Evolutionary conservation across 2,329 filamentous ascomycete genomes (phyloP).

Genomic region (Colletotrichum sp.): DNA sequence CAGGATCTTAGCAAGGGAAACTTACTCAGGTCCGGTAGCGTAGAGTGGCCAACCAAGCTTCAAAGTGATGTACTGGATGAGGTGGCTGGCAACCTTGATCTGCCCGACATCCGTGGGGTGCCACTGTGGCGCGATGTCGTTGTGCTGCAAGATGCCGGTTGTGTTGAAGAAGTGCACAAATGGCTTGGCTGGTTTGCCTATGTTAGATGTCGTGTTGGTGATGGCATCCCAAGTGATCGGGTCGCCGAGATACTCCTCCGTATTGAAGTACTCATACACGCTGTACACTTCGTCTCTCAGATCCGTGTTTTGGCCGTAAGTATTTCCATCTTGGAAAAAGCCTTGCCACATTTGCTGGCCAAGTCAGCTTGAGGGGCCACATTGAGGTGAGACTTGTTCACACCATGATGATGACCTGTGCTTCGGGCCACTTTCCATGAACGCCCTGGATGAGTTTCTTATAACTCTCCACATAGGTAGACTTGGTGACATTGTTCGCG

Average conservation of each 20-base stretch:
- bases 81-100: slow-evolving; percentile 64
- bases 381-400: slow-evolving; percentile 13
- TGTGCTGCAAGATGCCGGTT: slow-evolving; percentile 65
- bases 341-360: slow-evolving; percentile 56
- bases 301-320: slow-evolving; percentile 49
- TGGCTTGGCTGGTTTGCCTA: slow-evolving; percentile 36
- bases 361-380: background rate
- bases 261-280: slow-evolving; percentile 59
- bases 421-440: slow-evolving; percentile 50
- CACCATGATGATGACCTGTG: slow-evolving; percentile 50
- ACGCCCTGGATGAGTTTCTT: slow-evolving; percentile 51
- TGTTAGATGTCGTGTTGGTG: slow-evolving; percentile 38
- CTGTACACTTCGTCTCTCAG: slow-evolving; percentile 55
- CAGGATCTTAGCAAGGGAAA: slow-evolving; percentile 33
- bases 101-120: slow-evolving; percentile 68
- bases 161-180: slow-evolving; percentile 69
- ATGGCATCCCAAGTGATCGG: slow-evolving; percentile 44
- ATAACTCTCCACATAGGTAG: slow-evolving; percentile 44
- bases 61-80: slow-evolving; percentile 61
- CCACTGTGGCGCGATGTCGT: slow-evolving; percentile 62
- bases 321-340: slow-evolving; percentile 56
- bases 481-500: slow-evolving; percentile 43
- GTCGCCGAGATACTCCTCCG: slow-evolving; percentile 42
- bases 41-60: slow-evolving; percentile 62
- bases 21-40: slow-evolving; percentile 58